Evolutionary conservation across 495 filamentous ascomycete species (phyloP).

Genomic region (Glarea lozoyensis): DNA sequence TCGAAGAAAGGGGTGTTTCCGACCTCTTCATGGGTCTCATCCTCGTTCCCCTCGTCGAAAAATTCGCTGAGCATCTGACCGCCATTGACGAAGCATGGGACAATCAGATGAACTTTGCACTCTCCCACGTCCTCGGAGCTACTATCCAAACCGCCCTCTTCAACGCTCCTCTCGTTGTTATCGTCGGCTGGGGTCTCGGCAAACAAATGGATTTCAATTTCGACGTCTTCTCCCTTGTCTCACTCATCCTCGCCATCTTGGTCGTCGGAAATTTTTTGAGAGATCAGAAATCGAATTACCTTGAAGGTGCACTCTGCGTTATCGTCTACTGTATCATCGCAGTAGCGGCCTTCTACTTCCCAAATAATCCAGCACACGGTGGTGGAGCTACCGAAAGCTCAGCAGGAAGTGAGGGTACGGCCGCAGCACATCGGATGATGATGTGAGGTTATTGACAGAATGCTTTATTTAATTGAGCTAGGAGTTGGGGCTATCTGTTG

Average conservation of each 20-base stretch:
- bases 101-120: slow-evolving; percentile 80
- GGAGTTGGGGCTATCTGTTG: too few relatives aligned
- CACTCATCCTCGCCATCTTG: slow-evolving; percentile 79
- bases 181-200: slow-evolving; percentile 74
- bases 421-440: too few relatives aligned
- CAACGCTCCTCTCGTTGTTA: slow-evolving; percentile 74
- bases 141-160: slow-evolving; percentile 86
- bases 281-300: slow-evolving; percentile 72
- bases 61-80: slow-evolving; percentile 82
- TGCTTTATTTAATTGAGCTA: too few relatives aligned
- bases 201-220: slow-evolving; percentile 74
- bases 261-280: slow-evolving; percentile 77
- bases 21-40: slow-evolving; percentile 79
- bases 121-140: slow-evolving; percentile 80
- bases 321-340: slow-evolving; percentile 57
- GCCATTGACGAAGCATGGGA: slow-evolving; percentile 90
- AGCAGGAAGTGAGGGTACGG: too few relatives aligned
- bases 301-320: slow-evolving; percentile 72
- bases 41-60: slow-evolving; percentile 78
- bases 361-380: too few relatives aligned
- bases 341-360: slow-evolving; percentile 53
- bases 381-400: too few relatives aligned
- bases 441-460: too few relatives aligned
- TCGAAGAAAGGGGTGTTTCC: slow-evolving; percentile 45
- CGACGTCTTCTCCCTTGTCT: slow-evolving; percentile 79